Evolutionary conservation across 257 asterid genomes (phyloP), one percentile per base, ranked within the genome.

Genomic region (Galeopsis tetrahit): DNA sequence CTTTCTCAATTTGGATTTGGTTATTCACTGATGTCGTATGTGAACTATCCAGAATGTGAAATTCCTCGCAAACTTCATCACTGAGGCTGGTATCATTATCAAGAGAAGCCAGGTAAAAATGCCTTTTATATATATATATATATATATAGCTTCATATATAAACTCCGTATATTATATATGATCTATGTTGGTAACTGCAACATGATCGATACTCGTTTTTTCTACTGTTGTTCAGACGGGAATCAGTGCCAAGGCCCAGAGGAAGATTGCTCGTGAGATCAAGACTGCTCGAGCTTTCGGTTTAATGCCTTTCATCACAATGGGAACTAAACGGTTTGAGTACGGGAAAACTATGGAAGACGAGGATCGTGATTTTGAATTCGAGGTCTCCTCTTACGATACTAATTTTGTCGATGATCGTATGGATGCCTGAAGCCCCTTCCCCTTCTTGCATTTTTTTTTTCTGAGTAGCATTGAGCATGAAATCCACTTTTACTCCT

Each of bases 231-330:
- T 52, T 76, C 81, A 85, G 90, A 85, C 86, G 2, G 86, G 83
- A 69, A 85, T 85, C 42, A 80, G 90, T 15, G 90, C 86, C 62
- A 82, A 85, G 80, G 87, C 90, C 40, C 90, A 85, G 76, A 78
- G 86, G 76, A 85, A 85, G 80, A 65, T 85, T 65, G 90, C 88
- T 5, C 90, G 90, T 60, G 98, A 88, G 85, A 93, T 93, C 82
- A 91, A 93, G 85, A 93, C 99, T 63, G 98, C 98, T 36, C 86
- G 99, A 32, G 92, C 96, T 59, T 95, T 95, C 55, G 97, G 99
- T 62, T 87, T 95, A 63, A 80, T 95, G 94, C 99, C 99, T 2
- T 95, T 95, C 87, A 92, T 98, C 66, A 82, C 96, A 33, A 92
- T 95, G 99, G 98, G 99, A 49, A 88, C 94, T 40, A 95, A 95